A percentile compares a stretch with the other conserved stretches of the same genome.
Evolutionary conservation across 805 yeast genomes (phyloP).

Genomic region (Candida manassasensis): DNA sequence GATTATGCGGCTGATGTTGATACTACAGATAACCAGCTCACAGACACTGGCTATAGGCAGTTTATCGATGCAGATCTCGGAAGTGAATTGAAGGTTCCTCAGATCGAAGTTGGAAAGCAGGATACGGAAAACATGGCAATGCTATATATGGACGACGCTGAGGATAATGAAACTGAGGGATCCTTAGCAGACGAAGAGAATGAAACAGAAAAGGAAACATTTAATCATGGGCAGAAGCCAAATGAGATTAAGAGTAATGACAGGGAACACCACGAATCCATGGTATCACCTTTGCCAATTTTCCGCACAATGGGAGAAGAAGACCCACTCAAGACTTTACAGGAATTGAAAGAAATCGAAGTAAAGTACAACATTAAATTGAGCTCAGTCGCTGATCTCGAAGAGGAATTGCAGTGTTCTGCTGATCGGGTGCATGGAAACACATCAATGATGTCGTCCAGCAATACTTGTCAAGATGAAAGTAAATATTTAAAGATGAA

Average conservation of each 20-base stretch:
- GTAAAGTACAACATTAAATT: constrained; percentile 20
- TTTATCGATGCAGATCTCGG: constrained; percentile 3
- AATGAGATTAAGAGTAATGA: constrained; percentile 1
- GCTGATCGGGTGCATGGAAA: too few species aligned
- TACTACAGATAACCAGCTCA: constrained; percentile 1
- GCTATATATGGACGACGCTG: constrained; percentile 4
- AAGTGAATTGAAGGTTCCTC: background rate
- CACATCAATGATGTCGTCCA: background rate
- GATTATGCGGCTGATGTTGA: constrained; percentile 5
- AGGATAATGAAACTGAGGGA: constrained; percentile 13
- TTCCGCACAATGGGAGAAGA: constrained; percentile 25
- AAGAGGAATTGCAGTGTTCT: too few species aligned
- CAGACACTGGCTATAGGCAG: constrained; percentile 7
- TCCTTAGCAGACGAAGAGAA: constrained; percentile 14
- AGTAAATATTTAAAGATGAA: too few species aligned
- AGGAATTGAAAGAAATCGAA: constrained; percentile 20
- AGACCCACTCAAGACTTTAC: constrained; percentile 19
- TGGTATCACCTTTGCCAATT: constrained; percentile 15
- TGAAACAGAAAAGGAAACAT: constrained; percentile 4
- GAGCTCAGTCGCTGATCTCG: constrained; percentile 10
- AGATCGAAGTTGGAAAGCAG: background rate
- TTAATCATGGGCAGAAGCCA: constrained; percentile 1
- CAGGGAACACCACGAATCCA: background rate
- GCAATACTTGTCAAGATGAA: too few species aligned
- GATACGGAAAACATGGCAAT: constrained; percentile 4